Conservation (phyloP, 805 yeast species). For the Tetrapisispora pingtungensis region DNA sequence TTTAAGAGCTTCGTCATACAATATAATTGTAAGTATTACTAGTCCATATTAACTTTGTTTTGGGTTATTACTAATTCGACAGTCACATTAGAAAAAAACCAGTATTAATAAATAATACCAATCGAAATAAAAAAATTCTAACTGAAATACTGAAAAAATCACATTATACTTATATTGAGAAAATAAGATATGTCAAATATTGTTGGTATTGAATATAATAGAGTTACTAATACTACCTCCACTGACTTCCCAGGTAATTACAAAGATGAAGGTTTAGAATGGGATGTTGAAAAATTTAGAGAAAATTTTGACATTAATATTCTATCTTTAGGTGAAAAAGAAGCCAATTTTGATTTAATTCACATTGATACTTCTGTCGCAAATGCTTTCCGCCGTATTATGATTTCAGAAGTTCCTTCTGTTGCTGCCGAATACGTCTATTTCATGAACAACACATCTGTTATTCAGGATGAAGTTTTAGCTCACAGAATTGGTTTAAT, state of each 20-base stretch:
- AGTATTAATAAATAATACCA: too few species aligned
- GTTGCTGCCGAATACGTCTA: slow-evolving; percentile 91
- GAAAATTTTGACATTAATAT: slow-evolving; percentile 56
- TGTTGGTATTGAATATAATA: slow-evolving; percentile 80
- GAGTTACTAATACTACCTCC: slow-evolving; percentile 81
- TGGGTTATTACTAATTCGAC: too few species aligned
- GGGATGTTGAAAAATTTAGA: slow-evolving; percentile 79
- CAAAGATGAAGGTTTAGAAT: slow-evolving; percentile 49
- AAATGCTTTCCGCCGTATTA: slow-evolving; percentile 92
- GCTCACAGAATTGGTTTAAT: slow-evolving; percentile 91
- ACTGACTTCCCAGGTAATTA: slow-evolving; percentile 89
- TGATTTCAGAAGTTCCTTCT: slow-evolving; percentile 94
- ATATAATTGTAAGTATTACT: too few species aligned
- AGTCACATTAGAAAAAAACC: too few species aligned
- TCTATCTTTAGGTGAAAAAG: slow-evolving; percentile 52
- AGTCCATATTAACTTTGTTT: too few species aligned
- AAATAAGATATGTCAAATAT: slow-evolving; percentile 35
- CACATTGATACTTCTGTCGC: slow-evolving; percentile 87
- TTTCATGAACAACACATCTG: slow-evolving; percentile 89
- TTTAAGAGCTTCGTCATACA: too few species aligned
- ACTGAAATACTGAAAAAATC: neutral
- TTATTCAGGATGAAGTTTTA: slow-evolving; percentile 92
- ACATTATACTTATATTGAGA: neutral
- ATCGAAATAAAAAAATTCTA: too few species aligned
- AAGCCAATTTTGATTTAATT: slow-evolving; percentile 77